These are phyloP conservation scores for Silene latifolia DNA, from an alignment of 148 eudicot species.

Conservation along the genomic window DNA sequence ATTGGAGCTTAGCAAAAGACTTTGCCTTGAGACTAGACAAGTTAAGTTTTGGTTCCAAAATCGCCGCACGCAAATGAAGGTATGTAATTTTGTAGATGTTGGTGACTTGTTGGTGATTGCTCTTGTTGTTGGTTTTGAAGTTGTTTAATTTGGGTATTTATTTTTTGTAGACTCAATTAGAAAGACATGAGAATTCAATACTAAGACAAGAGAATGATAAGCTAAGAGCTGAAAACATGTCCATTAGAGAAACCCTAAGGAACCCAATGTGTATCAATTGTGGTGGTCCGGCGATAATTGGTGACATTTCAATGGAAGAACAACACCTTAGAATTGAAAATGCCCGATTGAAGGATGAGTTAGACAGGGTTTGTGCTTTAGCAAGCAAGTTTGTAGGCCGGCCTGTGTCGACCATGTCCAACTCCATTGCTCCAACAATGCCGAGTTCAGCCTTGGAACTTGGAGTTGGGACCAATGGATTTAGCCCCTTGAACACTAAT, in stretches of 20 bases:
- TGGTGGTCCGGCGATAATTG: constrained; percentile 87
- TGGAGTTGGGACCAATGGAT: constrained; percentile 75
- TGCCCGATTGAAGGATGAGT: constrained; percentile 67
- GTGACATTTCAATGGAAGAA: constrained; percentile 84
- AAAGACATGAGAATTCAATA: constrained; percentile 84
- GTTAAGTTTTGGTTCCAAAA: constrained; percentile 99
- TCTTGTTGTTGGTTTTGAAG: neutral
- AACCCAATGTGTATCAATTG: constrained; percentile 88
- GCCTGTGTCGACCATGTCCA: constrained; percentile 38
- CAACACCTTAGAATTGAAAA: constrained; percentile 90
- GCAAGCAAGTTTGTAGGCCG: constrained; percentile 86
- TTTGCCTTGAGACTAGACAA: constrained; percentile 77
- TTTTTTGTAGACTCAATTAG: constrained; percentile 77
- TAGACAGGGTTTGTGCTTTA: constrained; percentile 66
- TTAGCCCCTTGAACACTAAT: constrained; percentile 38
- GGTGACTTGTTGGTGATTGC: neutral
- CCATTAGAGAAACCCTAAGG: constrained; percentile 83
- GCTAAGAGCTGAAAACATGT: constrained; percentile 82
- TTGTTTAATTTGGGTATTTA: constrained; percentile 1
- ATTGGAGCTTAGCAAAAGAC: constrained; percentile 81
- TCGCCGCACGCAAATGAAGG: constrained; percentile 97
- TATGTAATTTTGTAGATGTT: constrained; percentile 18
- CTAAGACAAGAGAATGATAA: constrained; percentile 91
- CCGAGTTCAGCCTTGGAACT: constrained; percentile 78
- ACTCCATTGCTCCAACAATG: constrained; percentile 38